These are phyloP conservation scores for Gossypium aridum DNA, from an alignment of 441 rosid genomes.

Conservation along the genomic window DNA sequence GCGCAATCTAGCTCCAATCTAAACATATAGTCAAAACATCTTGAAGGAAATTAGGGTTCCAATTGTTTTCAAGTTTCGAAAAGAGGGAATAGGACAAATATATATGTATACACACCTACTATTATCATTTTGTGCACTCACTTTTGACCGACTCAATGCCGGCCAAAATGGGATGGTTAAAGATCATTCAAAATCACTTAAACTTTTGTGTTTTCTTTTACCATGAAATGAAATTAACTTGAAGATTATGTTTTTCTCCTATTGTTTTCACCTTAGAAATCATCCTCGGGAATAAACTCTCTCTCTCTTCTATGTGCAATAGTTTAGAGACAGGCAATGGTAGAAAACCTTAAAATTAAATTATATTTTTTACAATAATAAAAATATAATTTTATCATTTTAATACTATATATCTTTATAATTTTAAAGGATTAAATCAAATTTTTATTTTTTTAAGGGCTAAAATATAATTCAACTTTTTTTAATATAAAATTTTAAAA, in stretches of 20 bases:
- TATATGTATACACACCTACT: background rate
- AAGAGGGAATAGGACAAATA: background rate
- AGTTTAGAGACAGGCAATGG: too few species aligned
- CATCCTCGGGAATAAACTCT: conserved; percentile 15
- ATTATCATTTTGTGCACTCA: background rate
- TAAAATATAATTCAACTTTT: too few species aligned
- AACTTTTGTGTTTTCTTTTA: background rate
- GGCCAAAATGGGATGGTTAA: conserved; percentile 8
- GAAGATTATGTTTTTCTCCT: background rate
- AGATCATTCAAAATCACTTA: background rate
- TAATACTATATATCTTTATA: background rate
- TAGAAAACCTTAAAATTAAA: too few species aligned
- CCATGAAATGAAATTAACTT: background rate
- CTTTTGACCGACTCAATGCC: conserved; percentile 20
- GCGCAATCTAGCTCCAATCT: too few species aligned
- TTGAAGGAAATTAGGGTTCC: background rate
- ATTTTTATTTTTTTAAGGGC: too few species aligned
- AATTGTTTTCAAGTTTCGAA: background rate
- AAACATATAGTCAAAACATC: background rate
- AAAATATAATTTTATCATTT: too few species aligned
- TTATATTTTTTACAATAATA: too few species aligned
- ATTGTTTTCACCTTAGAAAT: conserved; percentile 3
- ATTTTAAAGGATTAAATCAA: background rate
- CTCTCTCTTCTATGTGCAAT: background rate
- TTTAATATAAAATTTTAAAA: too few species aligned